These are phyloP conservation scores for Verticillium longisporum DNA, from an alignment of 2,329 filamentous ascomycete species.

Conservation along the genomic window DNA sequence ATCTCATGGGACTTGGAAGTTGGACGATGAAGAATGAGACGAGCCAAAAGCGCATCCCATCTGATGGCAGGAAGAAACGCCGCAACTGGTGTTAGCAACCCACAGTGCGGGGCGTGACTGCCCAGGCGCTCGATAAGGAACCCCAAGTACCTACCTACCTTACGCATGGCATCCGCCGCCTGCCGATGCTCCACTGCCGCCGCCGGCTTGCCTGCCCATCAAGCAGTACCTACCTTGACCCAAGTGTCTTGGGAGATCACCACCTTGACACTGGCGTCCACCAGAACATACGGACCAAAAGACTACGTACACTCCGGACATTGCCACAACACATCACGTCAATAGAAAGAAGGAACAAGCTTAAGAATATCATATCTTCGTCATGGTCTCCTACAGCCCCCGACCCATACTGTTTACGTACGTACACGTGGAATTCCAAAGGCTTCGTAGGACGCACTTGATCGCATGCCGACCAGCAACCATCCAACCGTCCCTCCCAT, in stretches of 20 bases:
- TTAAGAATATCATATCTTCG: neutral
- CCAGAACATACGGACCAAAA: too few species aligned
- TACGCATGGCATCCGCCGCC: neutral
- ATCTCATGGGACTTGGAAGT: neutral
- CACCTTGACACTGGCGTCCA: too few species aligned
- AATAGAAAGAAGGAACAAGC: neutral
- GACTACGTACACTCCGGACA: too few species aligned
- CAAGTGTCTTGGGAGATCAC: too few species aligned
- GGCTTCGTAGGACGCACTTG: neutral
- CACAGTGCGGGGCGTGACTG: neutral
- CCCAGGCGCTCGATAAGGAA: too few species aligned
- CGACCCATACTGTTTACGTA: neutral
- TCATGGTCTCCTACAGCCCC: neutral
- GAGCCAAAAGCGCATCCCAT: neutral
- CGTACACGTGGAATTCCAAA: neutral
- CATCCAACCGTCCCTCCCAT: neutral
- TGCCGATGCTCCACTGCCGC: neutral
- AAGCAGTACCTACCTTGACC: too few species aligned
- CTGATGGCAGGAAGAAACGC: neutral
- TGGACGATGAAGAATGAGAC: neutral
- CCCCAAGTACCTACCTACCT: neutral
- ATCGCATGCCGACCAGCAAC: neutral
- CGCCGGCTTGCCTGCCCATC: too few species aligned
- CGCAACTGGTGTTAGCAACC: neutral
- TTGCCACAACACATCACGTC: too few species aligned